These are phyloP conservation scores for Umbelopsis sp. DNA, from an alignment of 192 early-diverging fungal genomes.

Conservation along the genomic window DNA sequence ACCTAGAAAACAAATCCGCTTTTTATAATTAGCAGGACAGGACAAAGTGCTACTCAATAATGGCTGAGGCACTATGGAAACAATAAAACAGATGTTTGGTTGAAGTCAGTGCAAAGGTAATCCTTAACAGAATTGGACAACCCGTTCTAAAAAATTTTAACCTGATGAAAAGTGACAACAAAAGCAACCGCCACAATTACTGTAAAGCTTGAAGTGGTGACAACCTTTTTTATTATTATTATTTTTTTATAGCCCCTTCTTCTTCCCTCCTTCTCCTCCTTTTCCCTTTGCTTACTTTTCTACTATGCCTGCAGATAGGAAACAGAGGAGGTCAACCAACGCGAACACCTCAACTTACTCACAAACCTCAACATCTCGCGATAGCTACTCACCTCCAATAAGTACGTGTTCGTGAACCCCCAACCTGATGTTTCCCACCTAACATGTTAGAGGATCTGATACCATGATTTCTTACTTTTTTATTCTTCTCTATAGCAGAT, in stretches of 20 bases:
- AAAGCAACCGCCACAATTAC: too few species aligned
- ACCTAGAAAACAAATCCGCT: too few species aligned
- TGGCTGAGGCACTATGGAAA: too few species aligned
- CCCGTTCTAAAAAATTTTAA: too few species aligned
- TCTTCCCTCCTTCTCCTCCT: not conserved
- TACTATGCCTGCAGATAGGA: conserved; percentile 7
- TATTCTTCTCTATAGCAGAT: not conserved
- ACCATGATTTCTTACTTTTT: not conserved
- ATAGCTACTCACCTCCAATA: not conserved
- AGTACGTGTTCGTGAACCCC: not conserved
- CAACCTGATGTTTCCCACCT: not conserved
- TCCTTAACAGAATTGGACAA: too few species aligned
- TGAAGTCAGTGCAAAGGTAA: too few species aligned
- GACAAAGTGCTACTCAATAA: too few species aligned
- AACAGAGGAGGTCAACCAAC: not conserved
- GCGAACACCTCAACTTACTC: not conserved
- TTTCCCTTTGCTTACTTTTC: not conserved
- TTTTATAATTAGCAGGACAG: too few species aligned
- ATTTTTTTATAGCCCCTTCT: not conserved
- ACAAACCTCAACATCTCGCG: conserved; percentile 1
- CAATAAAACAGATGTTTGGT: too few species aligned
- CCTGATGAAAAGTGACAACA: too few species aligned
- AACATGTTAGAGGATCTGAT: not conserved
- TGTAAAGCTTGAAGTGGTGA: too few species aligned
- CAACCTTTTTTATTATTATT: too few species aligned